Evolutionary conservation across 257 asterid species (phyloP), one percentile per base, ranked within the genome.

Genomic region (Plantago major): DNA sequence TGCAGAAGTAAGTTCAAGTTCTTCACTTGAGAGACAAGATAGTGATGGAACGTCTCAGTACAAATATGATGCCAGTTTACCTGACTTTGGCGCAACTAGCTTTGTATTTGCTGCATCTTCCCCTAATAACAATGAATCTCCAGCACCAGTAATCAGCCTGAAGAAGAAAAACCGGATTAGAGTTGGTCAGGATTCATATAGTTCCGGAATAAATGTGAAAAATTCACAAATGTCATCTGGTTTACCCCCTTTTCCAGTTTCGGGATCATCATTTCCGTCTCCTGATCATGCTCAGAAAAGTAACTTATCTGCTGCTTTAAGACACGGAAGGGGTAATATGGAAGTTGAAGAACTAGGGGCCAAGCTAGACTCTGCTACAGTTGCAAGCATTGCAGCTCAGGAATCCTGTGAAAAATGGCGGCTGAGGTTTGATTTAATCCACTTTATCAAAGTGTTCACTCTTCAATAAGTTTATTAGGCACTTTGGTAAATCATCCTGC

Each of bases 381-480:
- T 80, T 68, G 78, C 79, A 55, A 77, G 87, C 76, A 75, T 77
- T 77, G 85, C 89, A 40, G 82, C 88, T 63, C 91, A 84, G 72
- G 96, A 93, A 82, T 75, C 88, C 68, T 93, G 99, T 82, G 99
- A 93, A 84, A 89, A 81, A 67, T 93, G 94, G 96, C 85, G 96
- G 63, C 74, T 89, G 58, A 89, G 97, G 99, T 89, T 70, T 58
- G 78, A 56, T 47, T 58, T 62, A 28, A 40, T 53, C 48, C 38
- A n/a, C 54, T 42, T 12, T 60, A 10, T 67, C 22, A 52, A 48
- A 58, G 8, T 10, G 6, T 6, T 52, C 9, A 18, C 40, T 33
- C 5, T 33, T 33, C 40, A 33, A 33, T 33, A 33, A 17, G 17
- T 63, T 15, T 55, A 13, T 18, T 16, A 42, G 57, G 3, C 26